Conservation (phyloP, 192 early-diverging fungal species). For the Paraglomus brasilianum region DNA sequence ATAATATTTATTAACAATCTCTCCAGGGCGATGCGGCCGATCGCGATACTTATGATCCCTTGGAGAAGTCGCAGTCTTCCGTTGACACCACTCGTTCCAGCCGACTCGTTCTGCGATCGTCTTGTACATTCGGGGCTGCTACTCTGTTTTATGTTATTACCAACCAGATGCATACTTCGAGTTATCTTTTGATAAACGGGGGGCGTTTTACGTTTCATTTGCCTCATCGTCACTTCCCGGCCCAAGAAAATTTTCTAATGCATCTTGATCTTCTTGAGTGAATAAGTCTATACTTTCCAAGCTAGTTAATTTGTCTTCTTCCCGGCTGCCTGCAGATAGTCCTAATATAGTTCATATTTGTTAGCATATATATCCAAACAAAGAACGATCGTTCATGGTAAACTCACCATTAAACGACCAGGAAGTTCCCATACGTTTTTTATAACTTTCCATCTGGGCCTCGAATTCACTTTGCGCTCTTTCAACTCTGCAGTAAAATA, state of each 20-base stretch:
- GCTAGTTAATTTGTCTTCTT: constrained; percentile 10
- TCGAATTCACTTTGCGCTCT: constrained; percentile 24
- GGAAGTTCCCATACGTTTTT: not conserved
- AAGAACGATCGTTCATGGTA: not conserved
- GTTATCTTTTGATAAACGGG: too few relatives aligned
- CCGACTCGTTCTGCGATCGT: too few relatives aligned
- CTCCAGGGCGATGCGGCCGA: too few relatives aligned
- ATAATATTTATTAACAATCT: too few relatives aligned
- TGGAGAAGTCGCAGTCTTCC: too few relatives aligned
- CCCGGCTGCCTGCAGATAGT: not conserved
- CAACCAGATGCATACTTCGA: too few relatives aligned
- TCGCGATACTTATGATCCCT: too few relatives aligned
- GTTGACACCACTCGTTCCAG: too few relatives aligned
- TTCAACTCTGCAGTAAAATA: constrained; percentile 6
- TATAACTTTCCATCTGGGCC: constrained; percentile 28
- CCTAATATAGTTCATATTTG: not conserved
- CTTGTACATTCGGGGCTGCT: too few relatives aligned
- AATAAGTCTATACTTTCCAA: constrained; percentile 24
- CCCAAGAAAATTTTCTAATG: constrained; percentile 28
- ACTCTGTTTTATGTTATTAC: too few relatives aligned
- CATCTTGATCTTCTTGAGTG: constrained; percentile 26
- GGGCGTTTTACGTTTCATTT: too few relatives aligned
- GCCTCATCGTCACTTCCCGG: constrained; percentile 14
- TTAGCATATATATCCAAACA: not conserved
- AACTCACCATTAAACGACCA: not conserved